These are phyloP conservation scores for Lizonia empirigonia DNA, from an alignment of 2,329 filamentous ascomycete species.

Conservation along the genomic window DNA sequence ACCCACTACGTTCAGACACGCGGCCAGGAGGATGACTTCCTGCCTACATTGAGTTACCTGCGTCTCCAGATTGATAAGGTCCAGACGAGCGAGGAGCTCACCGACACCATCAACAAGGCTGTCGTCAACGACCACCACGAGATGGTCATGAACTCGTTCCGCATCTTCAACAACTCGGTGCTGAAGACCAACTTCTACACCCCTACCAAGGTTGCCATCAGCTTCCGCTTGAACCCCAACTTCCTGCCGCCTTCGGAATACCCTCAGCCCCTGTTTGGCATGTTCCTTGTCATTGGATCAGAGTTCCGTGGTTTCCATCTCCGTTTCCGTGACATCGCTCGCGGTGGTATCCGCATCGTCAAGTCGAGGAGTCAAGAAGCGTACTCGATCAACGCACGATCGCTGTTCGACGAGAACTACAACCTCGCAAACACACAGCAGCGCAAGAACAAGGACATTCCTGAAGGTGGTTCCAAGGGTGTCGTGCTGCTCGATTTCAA, in stretches of 20 bases:
- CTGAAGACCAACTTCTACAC: constrained; percentile 99
- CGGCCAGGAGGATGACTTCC: constrained; percentile 69
- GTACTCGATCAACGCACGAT: constrained; percentile 94
- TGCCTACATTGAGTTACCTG: constrained; percentile 72
- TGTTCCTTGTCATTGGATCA: constrained; percentile 97
- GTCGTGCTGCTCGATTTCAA: constrained; percentile 92
- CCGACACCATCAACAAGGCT: constrained; percentile 48
- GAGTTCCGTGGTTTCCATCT: constrained; percentile 98
- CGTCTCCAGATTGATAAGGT: constrained; percentile 70
- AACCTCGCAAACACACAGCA: constrained; percentile 97
- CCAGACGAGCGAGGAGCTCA: constrained; percentile 46
- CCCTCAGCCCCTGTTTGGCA: constrained; percentile 89
- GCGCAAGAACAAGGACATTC: constrained; percentile 99
- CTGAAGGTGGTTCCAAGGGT: constrained; percentile 96
- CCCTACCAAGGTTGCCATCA: constrained; percentile 95
- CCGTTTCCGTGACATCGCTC: constrained; percentile 94
- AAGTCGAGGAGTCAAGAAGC: constrained; percentile 97
- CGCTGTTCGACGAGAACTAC: constrained; percentile 98
- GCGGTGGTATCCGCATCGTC: constrained; percentile 97
- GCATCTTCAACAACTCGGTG: constrained; percentile 89
- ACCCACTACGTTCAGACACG: constrained; percentile 76
- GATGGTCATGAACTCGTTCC: constrained; percentile 97
- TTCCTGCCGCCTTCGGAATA: constrained; percentile 95
- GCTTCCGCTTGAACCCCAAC: constrained; percentile 87
- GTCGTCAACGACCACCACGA: constrained; percentile 86